These are phyloP conservation scores for Hirsutella thompsonii DNA, from an alignment of 2,329 filamentous ascomycete genomes.

Conservation along the genomic window DNA sequence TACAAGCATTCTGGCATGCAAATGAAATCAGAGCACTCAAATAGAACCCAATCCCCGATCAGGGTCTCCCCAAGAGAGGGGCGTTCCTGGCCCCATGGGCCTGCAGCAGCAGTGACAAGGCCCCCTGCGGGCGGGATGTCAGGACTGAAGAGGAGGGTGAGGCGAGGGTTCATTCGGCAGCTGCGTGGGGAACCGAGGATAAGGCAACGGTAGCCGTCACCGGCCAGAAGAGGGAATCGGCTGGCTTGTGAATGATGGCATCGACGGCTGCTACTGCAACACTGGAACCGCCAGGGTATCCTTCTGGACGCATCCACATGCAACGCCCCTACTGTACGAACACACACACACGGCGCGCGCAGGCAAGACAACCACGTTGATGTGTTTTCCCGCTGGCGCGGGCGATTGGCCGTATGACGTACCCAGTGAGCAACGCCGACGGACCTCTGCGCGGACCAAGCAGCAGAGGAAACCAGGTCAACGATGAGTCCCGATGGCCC, in stretches of 20 bases:
- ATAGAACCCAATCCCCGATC: not conserved
- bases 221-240: too few species aligned
- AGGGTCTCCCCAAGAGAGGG: not conserved
- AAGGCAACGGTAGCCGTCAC: not conserved
- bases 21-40: not conserved
- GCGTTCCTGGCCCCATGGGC: constrained; percentile 1
- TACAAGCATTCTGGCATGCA: not conserved
- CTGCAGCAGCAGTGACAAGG: constrained; percentile 4
- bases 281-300: too few species aligned
- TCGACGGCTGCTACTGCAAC: too few species aligned
- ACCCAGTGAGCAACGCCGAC: not conserved
- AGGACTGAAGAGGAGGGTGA: not conserved
- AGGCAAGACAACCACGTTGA: not conserved
- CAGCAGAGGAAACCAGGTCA: not conserved
- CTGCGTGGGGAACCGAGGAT: not conserved
- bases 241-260: too few species aligned
- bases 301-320: not conserved
- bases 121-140: not conserved
- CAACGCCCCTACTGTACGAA: not conserved
- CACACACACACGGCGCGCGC: not conserved
- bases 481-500: too few species aligned
- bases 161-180: constrained; percentile 4
- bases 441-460: not conserved
- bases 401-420: not conserved
- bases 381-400: not conserved